Evolutionary conservation across 371 early-diverging fungal species (phyloP).

Genomic region (Apophysomyces variabilis): DNA sequence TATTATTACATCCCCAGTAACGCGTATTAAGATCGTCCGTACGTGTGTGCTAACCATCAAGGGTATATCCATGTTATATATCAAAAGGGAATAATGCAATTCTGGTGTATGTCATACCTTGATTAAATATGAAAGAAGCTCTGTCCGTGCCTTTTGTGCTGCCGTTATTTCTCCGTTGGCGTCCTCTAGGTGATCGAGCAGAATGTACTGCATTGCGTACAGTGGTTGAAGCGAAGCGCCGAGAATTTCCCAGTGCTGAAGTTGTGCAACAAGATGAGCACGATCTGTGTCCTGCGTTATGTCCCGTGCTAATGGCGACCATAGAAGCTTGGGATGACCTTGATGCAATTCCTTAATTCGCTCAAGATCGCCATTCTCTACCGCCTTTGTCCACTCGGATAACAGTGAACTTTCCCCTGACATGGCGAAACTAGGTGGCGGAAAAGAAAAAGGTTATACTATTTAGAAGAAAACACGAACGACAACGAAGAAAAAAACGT

Average conservation of each 20-base stretch:
- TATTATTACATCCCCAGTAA: constrained; percentile 35
- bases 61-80: not conserved
- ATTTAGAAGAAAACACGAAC: constrained; percentile 15
- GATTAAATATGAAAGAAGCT: constrained; percentile 35
- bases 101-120: constrained; percentile 16
- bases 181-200: constrained; percentile 22
- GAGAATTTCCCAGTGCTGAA: constrained; percentile 18
- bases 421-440: constrained; percentile 15
- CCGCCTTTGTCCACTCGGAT: constrained; percentile 37
- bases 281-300: constrained; percentile 15
- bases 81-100: no score
- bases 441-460: constrained; percentile 1
- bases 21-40: constrained; percentile 37
- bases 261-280: constrained; percentile 21
- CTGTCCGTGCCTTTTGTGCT: constrained; percentile 22
- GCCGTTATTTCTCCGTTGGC: constrained; percentile 10
- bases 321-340: constrained; percentile 38
- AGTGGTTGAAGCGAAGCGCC: constrained; percentile 10
- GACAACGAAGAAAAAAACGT: constrained; percentile 16
- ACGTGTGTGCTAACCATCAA: constrained; percentile 25
- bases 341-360: constrained; percentile 23
- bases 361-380: constrained; percentile 30
- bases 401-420: constrained; percentile 14
- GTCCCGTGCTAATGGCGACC: constrained; percentile 25
- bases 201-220: constrained; percentile 9